A percentile compares a stretch with the other conserved stretches of the same genome.
Conservation (phyloP, 2,329 filamentous ascomycete genomes). For the Tolypocladium tropicale region DNA sequence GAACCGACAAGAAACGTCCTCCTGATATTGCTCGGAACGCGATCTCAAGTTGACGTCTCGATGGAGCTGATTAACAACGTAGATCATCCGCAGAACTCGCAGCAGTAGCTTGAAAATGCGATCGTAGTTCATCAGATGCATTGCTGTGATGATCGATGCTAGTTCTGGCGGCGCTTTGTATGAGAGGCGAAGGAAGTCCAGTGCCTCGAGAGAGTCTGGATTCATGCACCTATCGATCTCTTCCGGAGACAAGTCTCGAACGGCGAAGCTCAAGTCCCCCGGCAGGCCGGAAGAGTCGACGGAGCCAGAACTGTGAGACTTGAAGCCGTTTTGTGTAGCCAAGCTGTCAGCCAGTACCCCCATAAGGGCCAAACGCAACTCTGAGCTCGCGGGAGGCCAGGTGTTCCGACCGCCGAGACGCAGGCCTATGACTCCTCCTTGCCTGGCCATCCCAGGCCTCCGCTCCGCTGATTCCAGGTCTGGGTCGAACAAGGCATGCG, state of each 20-base stretch:
- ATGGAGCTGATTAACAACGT: conserved; percentile 57
- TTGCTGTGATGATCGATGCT: conserved; percentile 60
- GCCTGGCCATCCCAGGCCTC: conserved; percentile 55
- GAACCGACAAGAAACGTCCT: conserved; percentile 45
- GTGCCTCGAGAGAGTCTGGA: conserved; percentile 68
- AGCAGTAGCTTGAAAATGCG: conserved; percentile 72
- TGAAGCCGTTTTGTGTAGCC: conserved; percentile 15
- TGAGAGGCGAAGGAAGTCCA: conserved; percentile 86
- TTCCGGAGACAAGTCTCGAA: conserved; percentile 66
- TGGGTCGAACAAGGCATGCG: conserved; percentile 75
- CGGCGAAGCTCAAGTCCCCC: conserved; percentile 68
- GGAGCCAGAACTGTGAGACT: conserved; percentile 11
- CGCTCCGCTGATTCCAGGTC: conserved; percentile 72
- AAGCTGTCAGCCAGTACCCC: conserved; percentile 74
- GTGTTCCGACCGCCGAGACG: conserved; percentile 69
- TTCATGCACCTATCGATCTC: conserved; percentile 81
- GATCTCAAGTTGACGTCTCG: conserved; percentile 39
- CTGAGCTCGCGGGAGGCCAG: conserved; percentile 92
- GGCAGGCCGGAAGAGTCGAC: conserved; percentile 38
- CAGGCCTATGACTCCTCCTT: conserved; percentile 67
- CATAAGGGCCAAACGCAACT: conserved; percentile 81
- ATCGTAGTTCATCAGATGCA: conserved; percentile 71
- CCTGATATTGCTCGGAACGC: conserved; percentile 22
- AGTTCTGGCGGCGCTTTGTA: conserved; percentile 70
- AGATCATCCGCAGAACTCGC: conserved; percentile 67